phyloP scores from a whole-genome alignment of 805 yeast species.

The Lipomyces lipofer region DNA sequence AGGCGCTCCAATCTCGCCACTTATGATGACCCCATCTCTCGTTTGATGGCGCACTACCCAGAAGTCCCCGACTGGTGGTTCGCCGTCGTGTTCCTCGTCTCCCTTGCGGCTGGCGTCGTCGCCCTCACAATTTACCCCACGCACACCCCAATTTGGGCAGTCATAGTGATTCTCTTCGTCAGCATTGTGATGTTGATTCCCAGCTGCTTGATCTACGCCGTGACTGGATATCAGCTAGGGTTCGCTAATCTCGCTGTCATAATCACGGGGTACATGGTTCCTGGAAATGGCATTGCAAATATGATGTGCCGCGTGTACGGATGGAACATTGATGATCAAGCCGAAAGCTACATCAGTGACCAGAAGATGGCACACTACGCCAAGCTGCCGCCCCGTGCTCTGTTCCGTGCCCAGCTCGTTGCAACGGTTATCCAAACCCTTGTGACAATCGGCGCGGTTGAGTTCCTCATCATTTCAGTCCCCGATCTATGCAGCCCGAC shows the following conservation, averaged over 20 bases:
- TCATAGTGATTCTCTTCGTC: conserved; percentile 51
- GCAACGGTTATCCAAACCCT: conserved; percentile 57
- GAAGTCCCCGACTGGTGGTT: conserved; percentile 55
- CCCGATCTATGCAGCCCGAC: conserved; percentile 26
- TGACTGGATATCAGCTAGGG: conserved; percentile 61
- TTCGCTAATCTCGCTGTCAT: conserved; percentile 63
- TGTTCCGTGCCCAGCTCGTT: conserved; percentile 52
- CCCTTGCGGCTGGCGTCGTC: conserved; percentile 38
- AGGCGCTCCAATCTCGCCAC: conserved; percentile 30
- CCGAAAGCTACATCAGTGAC: conserved; percentile 54
- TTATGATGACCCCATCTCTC: conserved; percentile 42
- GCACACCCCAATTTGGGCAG: conserved; percentile 64
- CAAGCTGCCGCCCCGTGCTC: conserved; percentile 51
- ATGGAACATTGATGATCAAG: conserved; percentile 53
- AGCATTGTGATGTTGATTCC: conserved; percentile 53
- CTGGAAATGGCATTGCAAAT: conserved; percentile 60
- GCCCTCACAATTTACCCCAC: conserved; percentile 45
- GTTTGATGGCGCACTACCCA: conserved; percentile 54
- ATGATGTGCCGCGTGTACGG: conserved; percentile 64
- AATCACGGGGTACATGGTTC: conserved; percentile 62
- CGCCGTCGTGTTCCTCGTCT: conserved; percentile 44
- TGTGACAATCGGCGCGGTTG: conserved; percentile 49
- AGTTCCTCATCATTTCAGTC: conserved; percentile 43
- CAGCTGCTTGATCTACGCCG: conserved; percentile 59
- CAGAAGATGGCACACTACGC: conserved; percentile 60